Conservation (phyloP, 768 basidiomycete species). For the Psilocybe tampanensis region DNA sequence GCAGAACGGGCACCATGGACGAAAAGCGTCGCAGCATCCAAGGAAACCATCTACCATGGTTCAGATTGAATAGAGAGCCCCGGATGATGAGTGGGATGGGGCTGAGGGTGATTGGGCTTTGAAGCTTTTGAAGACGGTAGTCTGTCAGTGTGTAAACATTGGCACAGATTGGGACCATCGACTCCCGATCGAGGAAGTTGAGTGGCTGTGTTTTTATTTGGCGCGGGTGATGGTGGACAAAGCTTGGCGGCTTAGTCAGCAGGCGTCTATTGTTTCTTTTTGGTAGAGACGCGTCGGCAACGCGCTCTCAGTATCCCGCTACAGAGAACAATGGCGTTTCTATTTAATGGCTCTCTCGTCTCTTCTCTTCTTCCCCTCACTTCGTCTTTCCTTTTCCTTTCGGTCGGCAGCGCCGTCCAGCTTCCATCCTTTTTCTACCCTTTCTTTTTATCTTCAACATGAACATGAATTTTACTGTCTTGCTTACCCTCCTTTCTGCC, state of each 20-base stretch:
- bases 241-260: neutral
- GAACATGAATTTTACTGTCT: neutral
- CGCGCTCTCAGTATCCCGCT: too few species aligned
- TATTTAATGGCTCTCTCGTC: neutral
- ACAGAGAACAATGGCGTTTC: neutral
- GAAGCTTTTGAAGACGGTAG: too few species aligned
- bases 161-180: too few species aligned
- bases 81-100: too few species aligned
- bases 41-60: too few species aligned
- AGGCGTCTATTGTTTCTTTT: slow-evolving; percentile 2
- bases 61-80: too few species aligned
- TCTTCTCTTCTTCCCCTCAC: neutral
- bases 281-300: too few species aligned
- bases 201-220: neutral
- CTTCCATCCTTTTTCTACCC: neutral
- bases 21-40: too few species aligned
- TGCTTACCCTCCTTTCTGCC: slow-evolving; percentile 7
- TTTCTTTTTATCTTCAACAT: neutral
- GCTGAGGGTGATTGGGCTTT: too few species aligned
- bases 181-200: too few species aligned
- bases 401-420: neutral
- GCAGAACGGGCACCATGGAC: too few species aligned
- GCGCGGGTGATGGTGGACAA: neutral
- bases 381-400: neutral
- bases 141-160: too few species aligned